Evolutionary conservation across 495 filamentous ascomycete species (phyloP), one percentile per base, ranked within the genome.

Genomic region (Penicillium cataractarum): DNA sequence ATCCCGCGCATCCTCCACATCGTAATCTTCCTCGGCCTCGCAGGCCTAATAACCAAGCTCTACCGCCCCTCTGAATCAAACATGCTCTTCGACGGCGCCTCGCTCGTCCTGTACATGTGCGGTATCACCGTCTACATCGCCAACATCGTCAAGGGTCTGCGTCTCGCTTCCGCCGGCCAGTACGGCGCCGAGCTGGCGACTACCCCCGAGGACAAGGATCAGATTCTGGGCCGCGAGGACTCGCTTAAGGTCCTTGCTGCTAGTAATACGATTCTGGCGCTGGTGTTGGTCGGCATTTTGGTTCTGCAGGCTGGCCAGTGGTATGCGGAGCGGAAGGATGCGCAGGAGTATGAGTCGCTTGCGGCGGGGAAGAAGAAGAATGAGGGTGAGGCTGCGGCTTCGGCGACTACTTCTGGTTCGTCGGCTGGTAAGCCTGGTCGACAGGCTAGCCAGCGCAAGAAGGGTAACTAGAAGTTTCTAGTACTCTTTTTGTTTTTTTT

Each of bases 291-390:
- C 0, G 95, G 95, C 4, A 91, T 99, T 29, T 68, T 99, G 62
- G 91, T 96, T 32, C 79, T 99, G 70, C 96, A 99, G 86, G 93
- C 92, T 8, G 95, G 96, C 13, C 94, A 98, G 83, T 99, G 95
- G 95, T 99, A 99, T 80, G 95, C 96, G 27, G 92, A 97, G 84
- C 80, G 88, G 63, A 97, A 95, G 85, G 92, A 97, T 74, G 80
- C 80, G 71, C 88, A 93, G 76, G 94, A 98, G 78, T 82, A 80
- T 63, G 88, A 85, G 73, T 78, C 79, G 65, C 80, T 90, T 58
- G 68, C 63, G n/a, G 79, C 37, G 37, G 61, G 84, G 46, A 76
- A 80, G 71, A 81, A 85, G 77, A 77, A 74, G 55, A 77, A 77
- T 63, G 82, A 81, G 64, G 65, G 56, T 17, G 74, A 61, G 57